Evolutionary conservation across 2,329 filamentous ascomycete species (phyloP).

Genomic region (Herpotrichia juniperi): DNA sequence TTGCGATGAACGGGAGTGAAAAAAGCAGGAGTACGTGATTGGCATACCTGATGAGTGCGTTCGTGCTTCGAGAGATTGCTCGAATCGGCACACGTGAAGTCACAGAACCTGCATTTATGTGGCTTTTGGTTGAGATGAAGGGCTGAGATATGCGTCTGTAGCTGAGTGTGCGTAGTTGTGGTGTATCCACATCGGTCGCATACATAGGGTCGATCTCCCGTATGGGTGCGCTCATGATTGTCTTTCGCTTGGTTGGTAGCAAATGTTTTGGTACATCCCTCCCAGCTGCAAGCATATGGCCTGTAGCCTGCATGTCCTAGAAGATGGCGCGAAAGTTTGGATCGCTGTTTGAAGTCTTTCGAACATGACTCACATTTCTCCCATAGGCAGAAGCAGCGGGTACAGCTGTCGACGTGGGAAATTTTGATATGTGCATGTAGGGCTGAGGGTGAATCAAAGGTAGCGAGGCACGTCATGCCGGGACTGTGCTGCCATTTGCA

Average conservation of each 20-base stretch:
- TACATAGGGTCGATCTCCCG: constrained; percentile 42
- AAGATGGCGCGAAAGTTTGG: constrained; percentile 45
- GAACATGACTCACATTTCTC: constrained; percentile 37
- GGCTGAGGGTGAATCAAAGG: constrained; percentile 32
- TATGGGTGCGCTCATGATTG: constrained; percentile 47
- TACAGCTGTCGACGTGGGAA: constrained; percentile 42
- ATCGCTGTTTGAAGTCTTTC: constrained; percentile 49
- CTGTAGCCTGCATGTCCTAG: constrained; percentile 45
- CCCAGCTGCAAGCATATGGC: constrained; percentile 43
- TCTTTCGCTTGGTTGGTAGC: constrained; percentile 49
- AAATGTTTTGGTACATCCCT: constrained; percentile 45
- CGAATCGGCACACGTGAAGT: constrained; percentile 45
- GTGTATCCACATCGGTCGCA: constrained; percentile 45
- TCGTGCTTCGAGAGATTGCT: constrained; percentile 47
- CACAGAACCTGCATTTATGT: constrained; percentile 46
- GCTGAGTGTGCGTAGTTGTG: constrained; percentile 47
- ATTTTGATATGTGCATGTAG: constrained; percentile 45
- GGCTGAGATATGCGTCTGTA: constrained; percentile 46
- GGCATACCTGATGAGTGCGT: constrained; percentile 40
- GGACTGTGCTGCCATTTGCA: constrained; percentile 43
- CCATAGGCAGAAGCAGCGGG: constrained; percentile 44
- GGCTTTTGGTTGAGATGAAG: constrained; percentile 44
- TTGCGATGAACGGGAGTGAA: neutral
- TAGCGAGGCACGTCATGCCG: constrained; percentile 32
- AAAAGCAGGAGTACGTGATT: neutral